Conservation (phyloP, 306 rosid species). For the Senna tora region DNA sequence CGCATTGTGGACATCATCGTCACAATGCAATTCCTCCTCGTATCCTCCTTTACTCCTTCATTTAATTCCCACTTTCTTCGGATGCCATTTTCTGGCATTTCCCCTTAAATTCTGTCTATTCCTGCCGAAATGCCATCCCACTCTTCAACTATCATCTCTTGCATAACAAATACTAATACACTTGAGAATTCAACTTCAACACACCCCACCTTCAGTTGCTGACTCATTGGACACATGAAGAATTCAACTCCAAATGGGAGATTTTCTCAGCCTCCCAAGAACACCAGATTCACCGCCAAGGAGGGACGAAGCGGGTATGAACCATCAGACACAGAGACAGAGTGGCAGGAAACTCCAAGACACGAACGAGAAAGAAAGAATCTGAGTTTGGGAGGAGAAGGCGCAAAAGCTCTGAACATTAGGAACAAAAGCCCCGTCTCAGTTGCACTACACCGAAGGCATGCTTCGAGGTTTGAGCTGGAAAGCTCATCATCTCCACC, state of each 20-base stretch:
- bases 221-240: conserved; percentile 39
- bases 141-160: not conserved
- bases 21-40: conserved; percentile 45
- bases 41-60: not conserved
- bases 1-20: conserved; percentile 42
- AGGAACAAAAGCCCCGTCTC: conserved; percentile 52
- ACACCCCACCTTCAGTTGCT: conserved; percentile 7
- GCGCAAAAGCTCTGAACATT: conserved; percentile 24
- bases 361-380: conserved; percentile 45
- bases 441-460: conserved; percentile 46
- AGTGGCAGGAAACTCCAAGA: conserved; percentile 63
- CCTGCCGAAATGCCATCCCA: conserved; percentile 3
- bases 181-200: not conserved
- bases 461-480: conserved; percentile 47
- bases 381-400: conserved; percentile 35
- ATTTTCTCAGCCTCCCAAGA: conserved; percentile 31
- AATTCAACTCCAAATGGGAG: conserved; percentile 33
- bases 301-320: conserved; percentile 82
- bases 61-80: conserved; percentile 6
- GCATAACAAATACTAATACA: not conserved
- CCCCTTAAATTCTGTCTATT: conserved; percentile 11
- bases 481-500: conserved; percentile 44
- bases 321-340: conserved; percentile 90
- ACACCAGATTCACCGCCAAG: conserved; percentile 44
- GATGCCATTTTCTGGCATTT: conserved; percentile 32